Evolutionary conservation across 75 land plant genomes (phyloP).

Genomic region (Pinus albicaulis): DNA sequence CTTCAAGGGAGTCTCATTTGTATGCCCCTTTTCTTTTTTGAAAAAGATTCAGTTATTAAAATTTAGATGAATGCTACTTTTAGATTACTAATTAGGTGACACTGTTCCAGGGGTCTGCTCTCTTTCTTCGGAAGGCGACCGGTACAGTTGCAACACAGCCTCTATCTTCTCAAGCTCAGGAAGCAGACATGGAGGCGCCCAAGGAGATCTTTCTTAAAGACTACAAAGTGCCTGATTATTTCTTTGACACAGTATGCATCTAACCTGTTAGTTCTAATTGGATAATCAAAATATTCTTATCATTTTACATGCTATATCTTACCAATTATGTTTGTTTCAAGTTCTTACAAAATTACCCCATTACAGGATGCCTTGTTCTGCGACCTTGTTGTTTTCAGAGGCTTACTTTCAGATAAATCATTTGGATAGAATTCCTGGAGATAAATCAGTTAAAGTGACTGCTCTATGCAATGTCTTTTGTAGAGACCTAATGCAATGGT

Average conservation of each 20-base stretch:
- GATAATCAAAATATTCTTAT: background rate
- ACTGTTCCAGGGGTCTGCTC: conserved; percentile 27
- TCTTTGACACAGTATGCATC: conserved; percentile 68
- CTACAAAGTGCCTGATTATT: conserved; percentile 80
- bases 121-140: conserved; percentile 16
- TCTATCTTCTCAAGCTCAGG: conserved; percentile 42
- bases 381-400: background rate
- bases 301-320: background rate
- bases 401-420: background rate
- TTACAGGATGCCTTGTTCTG: background rate
- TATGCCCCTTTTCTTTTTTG: background rate
- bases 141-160: conserved; percentile 71
- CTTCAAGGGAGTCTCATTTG: background rate
- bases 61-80: background rate
- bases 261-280: background rate
- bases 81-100: background rate
- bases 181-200: conserved; percentile 66
- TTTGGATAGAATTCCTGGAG: background rate
- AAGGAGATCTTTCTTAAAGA: conserved; percentile 89
- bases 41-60: background rate
- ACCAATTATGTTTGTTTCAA: background rate
- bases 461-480: background rate
- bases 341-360: background rate
- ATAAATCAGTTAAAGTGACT: background rate
- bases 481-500: background rate